Percentiles rank a stretch among this genome's conserved stretches.
phyloP scores from a whole-genome alignment of 176 grass and related monocot species.

The Triticum dicoccoides region DNA sequence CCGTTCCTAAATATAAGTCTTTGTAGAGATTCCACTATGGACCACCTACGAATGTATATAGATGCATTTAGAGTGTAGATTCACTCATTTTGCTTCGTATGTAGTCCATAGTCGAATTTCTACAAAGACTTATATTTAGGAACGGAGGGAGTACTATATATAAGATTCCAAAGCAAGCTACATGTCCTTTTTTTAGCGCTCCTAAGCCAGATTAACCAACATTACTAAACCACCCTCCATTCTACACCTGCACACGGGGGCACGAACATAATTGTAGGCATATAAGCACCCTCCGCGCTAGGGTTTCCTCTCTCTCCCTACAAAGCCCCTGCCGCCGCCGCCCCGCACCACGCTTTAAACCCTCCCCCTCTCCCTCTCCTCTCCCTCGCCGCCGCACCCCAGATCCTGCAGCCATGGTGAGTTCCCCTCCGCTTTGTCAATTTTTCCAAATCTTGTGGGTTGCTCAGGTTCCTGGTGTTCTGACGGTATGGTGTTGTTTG shows the following conservation, averaged over 20 bases:
- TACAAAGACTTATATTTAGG: no score
- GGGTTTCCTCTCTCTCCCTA: conserved; percentile 25
- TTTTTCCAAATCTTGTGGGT: background rate
- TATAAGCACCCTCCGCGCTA: conserved; percentile 2
- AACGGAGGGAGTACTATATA: no score
- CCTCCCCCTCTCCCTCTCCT: background rate
- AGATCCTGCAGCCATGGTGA: conserved; percentile 47
- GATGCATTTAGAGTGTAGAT: no score
- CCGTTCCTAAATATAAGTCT: no score
- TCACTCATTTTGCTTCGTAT: no score
- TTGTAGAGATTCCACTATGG: no score
- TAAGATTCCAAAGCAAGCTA: no score
- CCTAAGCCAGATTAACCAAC: accelerated
- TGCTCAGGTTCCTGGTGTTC: background rate
- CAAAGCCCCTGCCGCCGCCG: conserved; percentile 31
- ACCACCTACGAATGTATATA: no score
- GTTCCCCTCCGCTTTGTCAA: background rate
- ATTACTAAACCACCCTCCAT: background rate
- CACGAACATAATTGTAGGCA: background rate
- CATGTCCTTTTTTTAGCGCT: background rate
- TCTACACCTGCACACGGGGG: accelerated
- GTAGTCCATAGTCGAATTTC: no score
- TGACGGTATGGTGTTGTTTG: conserved; percentile 6
- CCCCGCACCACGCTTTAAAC: background rate
- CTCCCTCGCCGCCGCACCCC: background rate